phyloP scores from a whole-genome alignment of 331 rosid species.

The Dryas integrifolia region DNA sequence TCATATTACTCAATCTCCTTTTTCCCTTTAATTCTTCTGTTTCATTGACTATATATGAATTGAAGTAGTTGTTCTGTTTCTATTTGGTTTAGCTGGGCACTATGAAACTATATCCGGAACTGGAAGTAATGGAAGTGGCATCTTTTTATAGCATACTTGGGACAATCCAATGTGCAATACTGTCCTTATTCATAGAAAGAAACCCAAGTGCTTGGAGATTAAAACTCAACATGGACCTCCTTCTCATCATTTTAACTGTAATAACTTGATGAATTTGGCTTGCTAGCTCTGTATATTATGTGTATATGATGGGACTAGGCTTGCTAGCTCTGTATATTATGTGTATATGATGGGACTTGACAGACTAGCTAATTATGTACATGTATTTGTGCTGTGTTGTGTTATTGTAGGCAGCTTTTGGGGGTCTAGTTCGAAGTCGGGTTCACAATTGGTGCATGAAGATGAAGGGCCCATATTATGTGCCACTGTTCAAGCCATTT shows the following conservation, averaged over 20 bases:
- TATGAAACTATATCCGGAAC: constrained; percentile 49
- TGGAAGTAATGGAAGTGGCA: constrained; percentile 53
- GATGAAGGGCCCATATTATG: constrained; percentile 41
- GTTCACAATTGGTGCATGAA: constrained; percentile 47
- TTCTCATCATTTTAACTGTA: constrained; percentile 63
- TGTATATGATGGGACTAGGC: too few relatives aligned
- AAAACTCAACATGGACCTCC: constrained; percentile 45
- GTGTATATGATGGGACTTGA: too few relatives aligned
- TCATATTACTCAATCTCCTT: too few relatives aligned
- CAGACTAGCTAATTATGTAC: too few relatives aligned
- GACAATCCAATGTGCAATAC: constrained; percentile 47
- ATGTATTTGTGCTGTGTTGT: not conserved
- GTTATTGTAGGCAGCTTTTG: constrained; percentile 32
- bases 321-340: too few relatives aligned
- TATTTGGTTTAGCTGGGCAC: constrained; percentile 48
- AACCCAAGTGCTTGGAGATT: constrained; percentile 51
- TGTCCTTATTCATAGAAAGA: constrained; percentile 39
- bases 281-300: too few relatives aligned
- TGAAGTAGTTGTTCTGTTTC: not conserved
- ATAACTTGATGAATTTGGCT: not conserved
- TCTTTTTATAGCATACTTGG: constrained; percentile 57
- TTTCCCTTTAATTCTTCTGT: too few relatives aligned
- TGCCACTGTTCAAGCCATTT: constrained; percentile 45
- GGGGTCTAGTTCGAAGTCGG: constrained; percentile 32
- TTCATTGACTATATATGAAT: not conserved